Conservation (phyloP, 2,329 filamentous ascomycete genomes). For the Colletotrichum brevisporum region DNA sequence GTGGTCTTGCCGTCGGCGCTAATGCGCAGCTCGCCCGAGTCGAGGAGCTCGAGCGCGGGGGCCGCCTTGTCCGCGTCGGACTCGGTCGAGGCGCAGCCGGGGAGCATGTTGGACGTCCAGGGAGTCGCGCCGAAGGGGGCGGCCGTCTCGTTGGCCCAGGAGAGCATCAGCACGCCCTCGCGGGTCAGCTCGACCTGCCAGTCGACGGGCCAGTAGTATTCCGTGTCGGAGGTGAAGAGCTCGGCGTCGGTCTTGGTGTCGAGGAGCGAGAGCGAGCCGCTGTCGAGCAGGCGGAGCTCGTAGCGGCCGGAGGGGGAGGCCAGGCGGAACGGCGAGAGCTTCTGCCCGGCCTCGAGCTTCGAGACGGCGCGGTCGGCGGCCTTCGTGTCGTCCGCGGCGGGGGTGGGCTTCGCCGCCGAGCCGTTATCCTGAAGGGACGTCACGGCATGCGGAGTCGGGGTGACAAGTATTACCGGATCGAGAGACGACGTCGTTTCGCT, state of each 20-base stretch:
- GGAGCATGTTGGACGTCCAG: constrained; percentile 40
- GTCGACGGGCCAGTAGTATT: constrained; percentile 41
- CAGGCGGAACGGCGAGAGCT: constrained; percentile 36
- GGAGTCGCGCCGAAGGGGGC: constrained; percentile 41
- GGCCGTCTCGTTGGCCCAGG: constrained; percentile 41
- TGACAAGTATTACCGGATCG: not conserved
- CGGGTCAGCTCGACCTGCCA: constrained; percentile 42
- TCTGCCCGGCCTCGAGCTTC: constrained; percentile 32
- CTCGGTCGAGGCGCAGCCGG: constrained; percentile 33
- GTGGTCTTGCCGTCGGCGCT: constrained; percentile 38
- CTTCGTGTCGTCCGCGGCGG: constrained; percentile 11
- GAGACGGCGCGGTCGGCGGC: constrained; percentile 9
- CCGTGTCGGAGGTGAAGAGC: constrained; percentile 42
- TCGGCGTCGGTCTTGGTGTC: constrained; percentile 37
- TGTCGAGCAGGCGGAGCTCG: constrained; percentile 35
- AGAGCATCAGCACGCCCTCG: constrained; percentile 40
- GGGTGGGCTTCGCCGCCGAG: not conserved
- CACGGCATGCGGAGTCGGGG: not conserved
- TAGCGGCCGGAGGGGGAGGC: constrained; percentile 39
- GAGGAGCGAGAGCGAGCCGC: constrained; percentile 40
- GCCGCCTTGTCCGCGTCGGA: constrained; percentile 3
- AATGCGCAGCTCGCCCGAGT: constrained; percentile 42
- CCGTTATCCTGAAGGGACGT: not conserved
- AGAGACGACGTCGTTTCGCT: not conserved
- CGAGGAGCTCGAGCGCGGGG: constrained; percentile 41